Conservation (phyloP, 2,329 filamentous ascomycete species). For the Exserohilum rostratum region DNA sequence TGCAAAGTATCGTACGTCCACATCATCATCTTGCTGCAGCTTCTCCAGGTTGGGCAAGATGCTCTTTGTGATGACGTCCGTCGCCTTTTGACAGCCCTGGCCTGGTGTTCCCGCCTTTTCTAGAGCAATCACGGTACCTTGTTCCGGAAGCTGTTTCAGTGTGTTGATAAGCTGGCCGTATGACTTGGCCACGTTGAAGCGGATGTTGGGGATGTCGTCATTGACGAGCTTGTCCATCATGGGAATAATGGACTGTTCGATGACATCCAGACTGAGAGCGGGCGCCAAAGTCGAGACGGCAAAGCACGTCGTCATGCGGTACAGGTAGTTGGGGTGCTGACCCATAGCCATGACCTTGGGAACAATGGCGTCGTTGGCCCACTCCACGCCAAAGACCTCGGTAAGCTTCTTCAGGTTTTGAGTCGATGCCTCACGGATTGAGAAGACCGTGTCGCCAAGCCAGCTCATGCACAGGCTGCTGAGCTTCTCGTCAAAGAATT, state of each 20-base stretch:
- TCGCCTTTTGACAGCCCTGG: slow-evolving; percentile 69
- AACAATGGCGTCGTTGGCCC: slow-evolving; percentile 96
- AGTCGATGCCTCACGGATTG: slow-evolving; percentile 95
- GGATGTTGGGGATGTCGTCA: slow-evolving; percentile 97
- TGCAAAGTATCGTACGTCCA: slow-evolving; percentile 97
- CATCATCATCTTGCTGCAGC: slow-evolving; percentile 95
- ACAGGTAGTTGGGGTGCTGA: slow-evolving; percentile 96
- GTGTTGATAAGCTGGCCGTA: slow-evolving; percentile 89
- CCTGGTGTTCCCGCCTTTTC: slow-evolving; percentile 74
- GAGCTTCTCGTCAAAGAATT: slow-evolving; percentile 98
- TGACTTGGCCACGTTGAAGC: slow-evolving; percentile 99
- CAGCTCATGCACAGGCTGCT: slow-evolving; percentile 96
- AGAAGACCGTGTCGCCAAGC: slow-evolving; percentile 98
- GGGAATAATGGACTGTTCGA: slow-evolving; percentile 89
- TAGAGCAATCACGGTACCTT: slow-evolving; percentile 82
- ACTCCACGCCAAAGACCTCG: slow-evolving; percentile 97
- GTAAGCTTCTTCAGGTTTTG: slow-evolving; percentile 98
- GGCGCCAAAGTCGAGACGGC: slow-evolving; percentile 93
- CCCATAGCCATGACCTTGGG: slow-evolving; percentile 99
- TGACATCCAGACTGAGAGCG: slow-evolving; percentile 91
- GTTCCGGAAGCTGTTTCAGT: slow-evolving; percentile 86
- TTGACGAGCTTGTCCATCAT: slow-evolving; percentile 93
- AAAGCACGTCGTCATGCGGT: slow-evolving; percentile 99
- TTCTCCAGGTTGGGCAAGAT: slow-evolving; percentile 91
- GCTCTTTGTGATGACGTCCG: slow-evolving; percentile 82